Evolutionary conservation across 805 yeast genomes (phyloP), one percentile per base, ranked within the genome.

Genomic region (Metschnikowia vanudenii): DNA sequence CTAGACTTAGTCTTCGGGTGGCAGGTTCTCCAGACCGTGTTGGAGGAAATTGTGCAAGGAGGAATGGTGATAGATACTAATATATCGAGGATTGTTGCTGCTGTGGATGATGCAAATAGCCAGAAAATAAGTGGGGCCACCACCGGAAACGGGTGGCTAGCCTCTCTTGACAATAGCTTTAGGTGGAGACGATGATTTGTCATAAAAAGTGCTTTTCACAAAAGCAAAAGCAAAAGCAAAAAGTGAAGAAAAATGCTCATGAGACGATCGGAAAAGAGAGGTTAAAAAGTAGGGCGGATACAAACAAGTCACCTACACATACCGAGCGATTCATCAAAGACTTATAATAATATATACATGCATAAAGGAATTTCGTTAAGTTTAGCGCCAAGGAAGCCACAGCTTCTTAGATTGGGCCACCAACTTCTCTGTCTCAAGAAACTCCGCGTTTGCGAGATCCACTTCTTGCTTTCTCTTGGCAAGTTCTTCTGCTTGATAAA

Each of bases 41-140:
- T 91, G 40, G 94, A 85, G 58, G 98, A 94, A 59, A 85, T 94
- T 29, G 84, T 94, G 1, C 98, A 94, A 63, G 99, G 98, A 20
- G 99, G 99, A 0, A 85, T 94, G 95, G 99, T 94, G 8, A 87
- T 94, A 31, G 99, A 94, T 62, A 91, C 98, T 1, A 88, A 84
- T 55, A 88, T 90, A 17, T 61, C 70, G 20, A 80, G 85, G 49
- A 90, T 94, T 30, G 97, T 94, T 5, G 81, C 80, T 2, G 88
- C 94, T 0, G 87, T 87, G 10, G 96, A 87, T 64, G 85, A 80
- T 39, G 85, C 87, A 26, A 80, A 80, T 59, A 69, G 74, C 42
- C 81, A 77, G 53, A 74, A 72, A 55, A 58, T 52, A 36, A 63
- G 69, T 1, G 60, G 53, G 3, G 49, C 48, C 18, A 39, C 36